Percentiles rank a stretch among this genome's conserved stretches.
phyloP scores from a whole-genome alignment of 202 grass and related monocot species.

The Schoenoplectus tabernaemontani region DNA sequence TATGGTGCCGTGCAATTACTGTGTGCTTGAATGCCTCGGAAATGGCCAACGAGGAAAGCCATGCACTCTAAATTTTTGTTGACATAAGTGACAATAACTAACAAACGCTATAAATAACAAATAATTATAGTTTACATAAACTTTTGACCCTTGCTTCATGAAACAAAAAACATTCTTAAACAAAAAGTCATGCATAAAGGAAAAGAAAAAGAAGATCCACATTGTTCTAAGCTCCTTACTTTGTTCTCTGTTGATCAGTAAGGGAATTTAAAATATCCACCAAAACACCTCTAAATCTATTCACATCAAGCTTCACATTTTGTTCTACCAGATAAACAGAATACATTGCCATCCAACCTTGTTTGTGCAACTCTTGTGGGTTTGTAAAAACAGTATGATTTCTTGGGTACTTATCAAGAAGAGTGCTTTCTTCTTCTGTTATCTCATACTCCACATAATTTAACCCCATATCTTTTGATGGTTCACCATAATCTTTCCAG shows the following conservation, averaged over 20 bases:
- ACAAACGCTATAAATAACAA: neutral
- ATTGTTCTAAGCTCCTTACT: neutral
- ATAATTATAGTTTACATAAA: neutral
- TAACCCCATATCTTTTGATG: slow-evolving; percentile 29
- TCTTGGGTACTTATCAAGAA: slow-evolving; percentile 35
- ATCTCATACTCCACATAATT: slow-evolving; percentile 57
- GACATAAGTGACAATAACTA: neutral
- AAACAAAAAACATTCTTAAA: neutral
- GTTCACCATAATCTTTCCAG: slow-evolving; percentile 32
- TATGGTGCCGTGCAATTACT: neutral
- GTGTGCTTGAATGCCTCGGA: neutral
- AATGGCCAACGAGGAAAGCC: neutral
- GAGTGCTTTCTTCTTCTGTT: slow-evolving; percentile 33
- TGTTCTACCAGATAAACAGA: slow-evolving; percentile 37
- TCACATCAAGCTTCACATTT: slow-evolving; percentile 50
- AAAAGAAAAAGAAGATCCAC: neutral
- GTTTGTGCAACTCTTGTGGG: slow-evolving; percentile 34
- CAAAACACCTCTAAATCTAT: slow-evolving; percentile 34
- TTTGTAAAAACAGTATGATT: slow-evolving; percentile 44
- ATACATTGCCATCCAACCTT: slow-evolving; percentile 23
- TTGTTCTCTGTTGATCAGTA: neutral
- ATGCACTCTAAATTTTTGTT: neutral
- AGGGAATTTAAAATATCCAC: slow-evolving; percentile 28
- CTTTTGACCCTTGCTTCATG: neutral
- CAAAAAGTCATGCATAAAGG: neutral